Evolutionary conservation across 1,139 yeast species (phyloP), one percentile per base, ranked within the genome.

Genomic region (Casaregolazyma suthepensis): DNA sequence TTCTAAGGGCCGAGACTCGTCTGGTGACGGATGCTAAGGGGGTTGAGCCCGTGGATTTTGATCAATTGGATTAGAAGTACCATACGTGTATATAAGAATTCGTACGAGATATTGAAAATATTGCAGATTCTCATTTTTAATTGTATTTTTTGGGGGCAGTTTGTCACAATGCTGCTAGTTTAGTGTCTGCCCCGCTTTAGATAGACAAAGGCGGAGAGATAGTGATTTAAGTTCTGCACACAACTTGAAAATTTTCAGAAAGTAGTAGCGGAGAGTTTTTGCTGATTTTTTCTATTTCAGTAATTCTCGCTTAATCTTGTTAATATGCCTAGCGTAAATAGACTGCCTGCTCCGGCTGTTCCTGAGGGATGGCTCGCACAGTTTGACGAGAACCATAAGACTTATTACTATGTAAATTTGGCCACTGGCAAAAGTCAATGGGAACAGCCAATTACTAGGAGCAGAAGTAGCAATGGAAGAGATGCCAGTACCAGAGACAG

Each of bases 351-450:
- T 17, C 67, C 67, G 22, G 52, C 55, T 20, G 68, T 65, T 40
- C 68, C 68, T 15, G 58, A 63, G 12, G 68, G 97, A 2, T 91
- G 96, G 96, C 71, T 84, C 44, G 95, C 96, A 12, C 85, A 85
- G 54, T 90, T 78, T 71, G 98, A 91, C 68, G 84, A 83, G 13
- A 79, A 85, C 59, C 91, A 91, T 72, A 78, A 80, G 59, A 84
- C 87, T 18, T 69, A 59, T 56, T 72, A 72, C 68, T 91, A 84
- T 64, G 96, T 91, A 22, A 76, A 90, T 63, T 71, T 86, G 60
- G 63, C 75, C 17, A 79, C 88, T n/a, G 85, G 87, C 57, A 74
- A 80, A 60, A 87, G 96, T 0, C 96, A 89, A 69, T 91, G 98
- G 98, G 96, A 88, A 53, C 31, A 26, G 31, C 31, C 31, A 26